These are phyloP conservation scores for Medakamo hakoo DNA, from an alignment of 139 green algal species.

Conservation along the genomic window DNA sequence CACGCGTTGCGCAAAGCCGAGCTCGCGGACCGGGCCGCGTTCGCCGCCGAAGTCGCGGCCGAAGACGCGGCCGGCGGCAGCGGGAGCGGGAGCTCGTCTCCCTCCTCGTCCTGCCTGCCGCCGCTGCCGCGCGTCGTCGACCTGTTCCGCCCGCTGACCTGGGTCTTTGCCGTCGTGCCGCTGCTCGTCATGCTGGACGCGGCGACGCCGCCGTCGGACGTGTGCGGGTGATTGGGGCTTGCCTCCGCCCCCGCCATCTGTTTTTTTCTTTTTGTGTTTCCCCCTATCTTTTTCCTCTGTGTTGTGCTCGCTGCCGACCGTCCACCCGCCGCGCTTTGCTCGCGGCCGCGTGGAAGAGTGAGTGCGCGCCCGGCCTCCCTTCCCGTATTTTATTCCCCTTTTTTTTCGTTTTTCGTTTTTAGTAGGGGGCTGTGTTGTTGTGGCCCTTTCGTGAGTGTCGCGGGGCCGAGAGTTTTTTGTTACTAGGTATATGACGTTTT, in stretches of 20 bases:
- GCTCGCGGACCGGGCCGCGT: neutral
- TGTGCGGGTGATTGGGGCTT: neutral
- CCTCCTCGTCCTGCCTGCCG: neutral
- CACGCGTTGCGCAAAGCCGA: neutral
- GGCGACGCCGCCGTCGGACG: neutral
- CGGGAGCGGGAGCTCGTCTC: neutral
- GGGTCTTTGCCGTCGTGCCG: neutral
- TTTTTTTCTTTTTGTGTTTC: neutral
- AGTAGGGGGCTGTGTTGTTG: too few species aligned
- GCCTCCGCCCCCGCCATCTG: neutral
- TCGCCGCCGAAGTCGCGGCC: neutral
- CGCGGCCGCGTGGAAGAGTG: neutral
- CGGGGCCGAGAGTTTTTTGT: too few species aligned
- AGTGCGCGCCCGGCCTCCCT: neutral
- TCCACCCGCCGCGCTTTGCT: too few species aligned
- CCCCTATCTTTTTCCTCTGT: too few species aligned
- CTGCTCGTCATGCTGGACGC: neutral
- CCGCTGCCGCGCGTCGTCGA: neutral
- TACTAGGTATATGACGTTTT: too few species aligned
- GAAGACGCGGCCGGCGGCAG: too few species aligned
- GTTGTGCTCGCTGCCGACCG: too few species aligned
- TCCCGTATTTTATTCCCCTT: neutral
- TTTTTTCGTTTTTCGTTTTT: too few species aligned
- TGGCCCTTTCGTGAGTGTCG: too few species aligned
- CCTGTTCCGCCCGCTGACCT: neutral